Conservation (phyloP, 2,329 filamentous ascomycete genomes). For the Nigrospora sphaerica region DNA sequence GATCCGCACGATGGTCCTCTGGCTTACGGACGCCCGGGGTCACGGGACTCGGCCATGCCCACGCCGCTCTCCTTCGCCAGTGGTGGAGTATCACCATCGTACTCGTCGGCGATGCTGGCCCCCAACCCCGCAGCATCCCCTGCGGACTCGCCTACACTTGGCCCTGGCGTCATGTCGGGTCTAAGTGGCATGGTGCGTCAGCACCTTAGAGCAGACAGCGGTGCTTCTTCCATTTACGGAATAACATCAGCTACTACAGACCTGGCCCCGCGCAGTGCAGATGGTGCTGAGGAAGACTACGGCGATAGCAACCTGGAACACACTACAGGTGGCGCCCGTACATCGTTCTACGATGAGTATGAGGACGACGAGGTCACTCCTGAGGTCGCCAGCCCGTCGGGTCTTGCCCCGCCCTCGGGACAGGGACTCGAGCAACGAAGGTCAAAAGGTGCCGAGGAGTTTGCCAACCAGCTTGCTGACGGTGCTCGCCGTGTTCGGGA, state of each 20-base stretch:
- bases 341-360: background rate
- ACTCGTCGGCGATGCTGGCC: constrained; percentile 11
- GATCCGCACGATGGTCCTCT: too few relatives aligned
- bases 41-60: constrained; percentile 37
- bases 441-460: constrained; percentile 48
- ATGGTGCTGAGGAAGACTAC: constrained; percentile 21
- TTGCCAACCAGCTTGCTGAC: constrained; percentile 65
- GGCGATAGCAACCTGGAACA: constrained; percentile 6
- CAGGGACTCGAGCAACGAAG: too few relatives aligned
- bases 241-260: constrained; percentile 30
- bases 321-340: background rate
- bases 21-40: constrained; percentile 5
- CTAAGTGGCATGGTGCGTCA: constrained; percentile 77
- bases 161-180: constrained; percentile 49
- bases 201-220: constrained; percentile 77
- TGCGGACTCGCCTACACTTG: constrained; percentile 72
- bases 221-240: constrained; percentile 71
- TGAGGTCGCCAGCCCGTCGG: too few relatives aligned
- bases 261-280: constrained; percentile 30
- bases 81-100: constrained; percentile 8
- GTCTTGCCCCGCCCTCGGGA: too few relatives aligned
- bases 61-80: constrained; percentile 31
- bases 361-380: constrained; percentile 12
- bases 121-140: constrained; percentile 21
- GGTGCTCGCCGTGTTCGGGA: constrained; percentile 67